Percentiles rank a stretch among this genome's conserved stretches.
Evolutionary conservation across 2,329 filamentous ascomycete genomes (phyloP).

Genomic region (Sclerotinia sclerotiorum): DNA sequence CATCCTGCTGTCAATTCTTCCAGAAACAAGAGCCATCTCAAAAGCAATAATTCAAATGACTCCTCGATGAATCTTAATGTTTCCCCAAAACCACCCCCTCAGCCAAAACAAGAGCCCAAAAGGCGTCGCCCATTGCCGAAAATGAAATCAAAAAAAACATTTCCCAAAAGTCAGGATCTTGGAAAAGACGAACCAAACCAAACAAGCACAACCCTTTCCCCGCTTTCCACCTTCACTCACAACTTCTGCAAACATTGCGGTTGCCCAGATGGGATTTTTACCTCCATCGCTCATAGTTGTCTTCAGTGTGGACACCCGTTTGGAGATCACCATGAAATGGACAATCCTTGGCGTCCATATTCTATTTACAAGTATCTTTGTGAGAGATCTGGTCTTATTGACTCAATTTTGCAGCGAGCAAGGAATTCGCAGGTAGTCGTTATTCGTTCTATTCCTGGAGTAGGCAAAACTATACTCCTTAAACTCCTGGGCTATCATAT

Average conservation of each 20-base stretch:
- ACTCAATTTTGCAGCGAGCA: not conserved
- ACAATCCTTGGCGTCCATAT: not conserved
- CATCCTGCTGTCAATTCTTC: not conserved
- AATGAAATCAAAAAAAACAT: not conserved
- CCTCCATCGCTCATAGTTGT: not conserved
- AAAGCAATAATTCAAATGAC: not conserved
- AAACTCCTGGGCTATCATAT: not conserved
- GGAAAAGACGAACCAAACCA: not conserved
- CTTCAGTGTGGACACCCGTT: not conserved
- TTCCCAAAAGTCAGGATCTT: not conserved
- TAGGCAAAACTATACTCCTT: not conserved
- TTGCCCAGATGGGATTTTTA: conserved; percentile 2
- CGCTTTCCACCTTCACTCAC: not conserved
- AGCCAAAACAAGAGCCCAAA: not conserved
- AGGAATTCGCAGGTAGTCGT: not conserved
- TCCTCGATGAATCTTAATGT: not conserved
- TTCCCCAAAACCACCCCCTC: not conserved
- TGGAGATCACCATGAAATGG: not conserved
- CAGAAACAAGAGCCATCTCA: too few species aligned
- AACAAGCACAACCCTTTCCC: not conserved
- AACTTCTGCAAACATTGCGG: not conserved
- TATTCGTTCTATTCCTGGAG: not conserved
- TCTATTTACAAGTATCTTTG: not conserved
- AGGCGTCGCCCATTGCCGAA: too few species aligned
- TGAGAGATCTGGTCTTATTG: not conserved